phyloP scores from a whole-genome alignment of 768 basidiomycete genomes.

The Lactarius evosmus region DNA sequence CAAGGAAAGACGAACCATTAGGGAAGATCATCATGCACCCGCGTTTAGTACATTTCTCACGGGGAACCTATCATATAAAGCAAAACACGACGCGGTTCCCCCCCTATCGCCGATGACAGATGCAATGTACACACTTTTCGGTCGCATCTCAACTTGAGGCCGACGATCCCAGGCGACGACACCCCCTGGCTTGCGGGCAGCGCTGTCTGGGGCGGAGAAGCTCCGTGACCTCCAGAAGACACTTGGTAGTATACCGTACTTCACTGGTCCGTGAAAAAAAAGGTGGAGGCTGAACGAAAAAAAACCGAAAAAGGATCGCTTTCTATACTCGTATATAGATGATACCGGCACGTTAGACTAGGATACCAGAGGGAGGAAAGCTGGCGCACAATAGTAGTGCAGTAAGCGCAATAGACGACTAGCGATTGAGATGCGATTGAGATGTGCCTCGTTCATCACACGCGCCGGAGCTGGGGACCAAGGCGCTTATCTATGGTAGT shows the following conservation, averaged over 20 bases:
- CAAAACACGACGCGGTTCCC: no score
- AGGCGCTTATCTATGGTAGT: no score
- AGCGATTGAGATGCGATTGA: not conserved
- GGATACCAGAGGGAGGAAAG: not conserved
- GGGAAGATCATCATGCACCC: slow-evolving; percentile 76
- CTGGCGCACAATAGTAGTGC: not conserved
- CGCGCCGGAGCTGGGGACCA: not conserved
- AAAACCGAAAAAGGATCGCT: no score
- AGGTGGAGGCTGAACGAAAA: no score
- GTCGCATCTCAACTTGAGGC: slow-evolving; percentile 65
- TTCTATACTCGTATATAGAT: not conserved
- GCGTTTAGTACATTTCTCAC: slow-evolving; percentile 71
- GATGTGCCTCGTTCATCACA: slow-evolving; percentile 3
- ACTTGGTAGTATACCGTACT: no score
- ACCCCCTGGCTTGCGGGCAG: slow-evolving; percentile 28
- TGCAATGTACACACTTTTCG: slow-evolving; percentile 47
- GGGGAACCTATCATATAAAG: slow-evolving; percentile 67
- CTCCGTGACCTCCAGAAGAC: not conserved
- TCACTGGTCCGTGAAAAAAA: not conserved
- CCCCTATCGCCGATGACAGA: slow-evolving; percentile 2
- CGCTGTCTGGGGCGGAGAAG: slow-evolving; percentile 20
- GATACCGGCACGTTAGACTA: no score
- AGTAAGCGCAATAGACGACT: not conserved
- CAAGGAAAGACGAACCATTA: slow-evolving; percentile 51
- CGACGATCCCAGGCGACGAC: no score